phyloP scores from a whole-genome alignment of 2,329 filamentous ascomycete genomes.

The Penicillium frequentans region DNA sequence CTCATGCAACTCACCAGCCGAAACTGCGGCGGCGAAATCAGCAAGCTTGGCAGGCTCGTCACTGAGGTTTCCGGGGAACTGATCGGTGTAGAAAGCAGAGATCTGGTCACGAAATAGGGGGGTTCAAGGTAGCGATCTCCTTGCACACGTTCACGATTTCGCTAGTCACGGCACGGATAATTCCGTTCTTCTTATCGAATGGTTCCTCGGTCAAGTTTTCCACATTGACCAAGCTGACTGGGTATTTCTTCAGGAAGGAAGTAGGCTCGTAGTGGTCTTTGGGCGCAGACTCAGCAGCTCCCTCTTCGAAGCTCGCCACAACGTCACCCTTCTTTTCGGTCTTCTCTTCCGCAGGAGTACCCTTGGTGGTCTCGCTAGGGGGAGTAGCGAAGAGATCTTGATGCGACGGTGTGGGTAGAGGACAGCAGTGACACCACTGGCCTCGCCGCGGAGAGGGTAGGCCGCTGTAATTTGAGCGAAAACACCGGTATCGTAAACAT shows the following conservation, averaged over 20 bases:
- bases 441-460: slow-evolving; percentile 81
- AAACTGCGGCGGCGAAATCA: slow-evolving; percentile 95
- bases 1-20: slow-evolving; percentile 88
- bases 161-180: slow-evolving; percentile 88
- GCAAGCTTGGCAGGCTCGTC: slow-evolving; percentile 93
- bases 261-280: slow-evolving; percentile 76
- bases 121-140: slow-evolving; percentile 91
- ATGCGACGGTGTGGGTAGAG: slow-evolving; percentile 95
- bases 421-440: slow-evolving; percentile 83
- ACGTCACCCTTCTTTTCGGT: slow-evolving; percentile 84
- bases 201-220: slow-evolving; percentile 89
- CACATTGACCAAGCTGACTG: slow-evolving; percentile 91
- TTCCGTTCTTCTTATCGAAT: slow-evolving; percentile 83
- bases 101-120: slow-evolving; percentile 93
- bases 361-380: slow-evolving; percentile 51
- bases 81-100: slow-evolving; percentile 93
- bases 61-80: slow-evolving; percentile 90
- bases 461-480: slow-evolving; percentile 98
- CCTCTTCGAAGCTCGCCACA: slow-evolving; percentile 94
- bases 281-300: slow-evolving; percentile 58
- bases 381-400: slow-evolving; percentile 77
- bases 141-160: slow-evolving; percentile 99
- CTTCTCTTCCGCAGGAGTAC: slow-evolving; percentile 38
- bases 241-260: slow-evolving; percentile 85
- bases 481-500: slow-evolving; percentile 93